Conservation (phyloP, 2,329 filamentous ascomycete species). For the Ilyonectria robusta region DNA sequence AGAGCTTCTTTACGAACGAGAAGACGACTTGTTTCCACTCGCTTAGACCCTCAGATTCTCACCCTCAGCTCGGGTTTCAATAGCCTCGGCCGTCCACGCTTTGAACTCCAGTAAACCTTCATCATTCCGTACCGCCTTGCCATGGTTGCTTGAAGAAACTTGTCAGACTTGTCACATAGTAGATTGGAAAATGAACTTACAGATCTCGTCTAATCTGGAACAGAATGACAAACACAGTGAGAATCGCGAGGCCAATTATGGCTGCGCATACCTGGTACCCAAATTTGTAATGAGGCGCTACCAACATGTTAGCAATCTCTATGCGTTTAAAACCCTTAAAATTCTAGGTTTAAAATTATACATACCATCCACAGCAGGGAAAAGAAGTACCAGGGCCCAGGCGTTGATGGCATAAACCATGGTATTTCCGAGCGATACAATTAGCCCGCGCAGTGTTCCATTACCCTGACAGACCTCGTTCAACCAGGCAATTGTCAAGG, state of each 20-base stretch:
- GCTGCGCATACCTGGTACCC: slow-evolving; percentile 28
- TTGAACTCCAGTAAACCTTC: slow-evolving; percentile 30
- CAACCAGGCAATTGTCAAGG: slow-evolving; percentile 28
- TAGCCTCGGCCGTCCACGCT: slow-evolving; percentile 16
- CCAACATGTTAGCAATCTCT: background rate
- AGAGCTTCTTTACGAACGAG: too few species aligned
- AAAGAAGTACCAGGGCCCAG: slow-evolving; percentile 27
- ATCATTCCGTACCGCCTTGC: slow-evolving; percentile 23
- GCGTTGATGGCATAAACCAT: slow-evolving; percentile 33
- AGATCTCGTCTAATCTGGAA: slow-evolving; percentile 24
- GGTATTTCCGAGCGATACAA: slow-evolving; percentile 29
- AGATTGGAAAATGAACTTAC: slow-evolving; percentile 7
- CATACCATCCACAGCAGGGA: slow-evolving; percentile 29
- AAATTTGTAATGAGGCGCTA: slow-evolving; percentile 24
- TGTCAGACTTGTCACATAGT: background rate
- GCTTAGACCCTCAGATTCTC: slow-evolving; percentile 1
- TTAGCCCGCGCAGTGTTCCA: slow-evolving; percentile 26
- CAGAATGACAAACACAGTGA: slow-evolving; percentile 18
- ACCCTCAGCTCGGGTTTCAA: background rate
- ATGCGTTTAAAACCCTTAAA: too few species aligned
- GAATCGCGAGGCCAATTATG: slow-evolving; percentile 25
- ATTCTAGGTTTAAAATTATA: background rate
- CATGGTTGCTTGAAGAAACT: slow-evolving; percentile 11
- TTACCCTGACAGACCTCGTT: slow-evolving; percentile 32
- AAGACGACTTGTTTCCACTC: background rate